Base-by-base conservation (phyloP, 2,329 filamentous ascomycete species). In the Apiospora koreana region DNA sequence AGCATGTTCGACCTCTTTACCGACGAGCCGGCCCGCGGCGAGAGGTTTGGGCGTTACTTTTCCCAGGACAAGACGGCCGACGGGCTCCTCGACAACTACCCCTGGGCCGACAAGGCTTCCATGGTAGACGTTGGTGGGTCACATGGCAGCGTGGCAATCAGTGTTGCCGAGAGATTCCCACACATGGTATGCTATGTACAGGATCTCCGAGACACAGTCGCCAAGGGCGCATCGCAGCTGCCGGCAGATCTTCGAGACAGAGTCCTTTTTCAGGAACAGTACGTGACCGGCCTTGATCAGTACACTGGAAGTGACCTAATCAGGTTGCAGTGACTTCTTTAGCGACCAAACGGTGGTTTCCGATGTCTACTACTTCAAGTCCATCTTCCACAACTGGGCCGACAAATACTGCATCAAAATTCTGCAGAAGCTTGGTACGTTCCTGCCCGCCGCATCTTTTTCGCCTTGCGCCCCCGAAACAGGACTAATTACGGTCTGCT, bases 81-180 rank as follows among this genome's bases (percentile, higher is more conserved):
- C 18, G 58, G 58, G 18, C 18, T 38, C 18, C 58, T 65, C 5
- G 58, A 65, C 1, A 42, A 42, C 31, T 65, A 87, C 45, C 85
- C 83, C 58, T 68, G 67, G 67, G 28, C 45, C 12, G 45, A 43
- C 0, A 43, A 35, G 41, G 16, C 42, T 16, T 87, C 82, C 0
- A 79, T 91, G 54, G 87, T 91, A 4, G 88, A 76, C 69, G 70
- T 75, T 46, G 74, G 74, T 28, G 73, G 73, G 10, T 73, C 70
- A 1, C 68, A 72, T 43, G 72, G 72, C 1, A 69, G 71, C 14
- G 70, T 68, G 3, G 69, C 48, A 42, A 43, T 74, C n/a, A 70
- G 69, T 3, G 31, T 74, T 25, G 73, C 71, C 0, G 50, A 65
- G 10, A 67, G 66, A 7, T 70, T 58, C 41, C 73, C 72, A 6